Conservation (phyloP, 495 filamentous ascomycete species). For the Patellaria atrata region DNA sequence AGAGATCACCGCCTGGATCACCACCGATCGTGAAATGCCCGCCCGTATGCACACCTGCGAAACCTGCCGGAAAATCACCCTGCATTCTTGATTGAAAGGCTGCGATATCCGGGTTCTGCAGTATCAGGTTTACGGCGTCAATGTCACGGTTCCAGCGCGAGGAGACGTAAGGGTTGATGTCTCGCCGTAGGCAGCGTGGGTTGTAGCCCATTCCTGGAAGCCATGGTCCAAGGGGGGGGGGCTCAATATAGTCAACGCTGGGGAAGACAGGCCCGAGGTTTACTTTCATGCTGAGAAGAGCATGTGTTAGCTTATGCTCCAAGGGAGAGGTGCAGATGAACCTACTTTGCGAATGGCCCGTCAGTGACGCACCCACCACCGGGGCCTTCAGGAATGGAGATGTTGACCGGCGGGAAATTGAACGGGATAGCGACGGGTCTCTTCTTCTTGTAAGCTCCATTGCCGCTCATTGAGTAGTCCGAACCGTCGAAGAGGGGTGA, state of each 20-base stretch:
- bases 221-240: conserved; percentile 12
- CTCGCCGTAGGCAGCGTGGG: conserved; percentile 52
- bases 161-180: conserved; percentile 38
- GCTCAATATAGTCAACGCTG: conserved; percentile 8
- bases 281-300: conserved; percentile 11
- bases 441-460: conserved; percentile 35
- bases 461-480: conserved; percentile 31
- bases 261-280: conserved; percentile 25
- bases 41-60: conserved; percentile 44
- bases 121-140: conserved; percentile 34
- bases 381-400: conserved; percentile 20
- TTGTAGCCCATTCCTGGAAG: conserved; percentile 32
- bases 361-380: conserved; percentile 25
- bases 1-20: conserved; percentile 46
- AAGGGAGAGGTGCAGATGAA: conserved; percentile 2
- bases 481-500: conserved; percentile 36
- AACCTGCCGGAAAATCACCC: conserved; percentile 33
- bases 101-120: conserved; percentile 30
- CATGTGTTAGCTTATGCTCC: conserved; percentile 1
- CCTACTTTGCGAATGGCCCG: conserved; percentile 23
- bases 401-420: conserved; percentile 11
- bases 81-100: conserved; percentile 39
- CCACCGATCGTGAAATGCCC: conserved; percentile 52
- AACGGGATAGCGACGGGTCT: conserved; percentile 15
- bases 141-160: conserved; percentile 37